Evolutionary conservation across 2,329 filamentous ascomycete species (phyloP).

Genomic region (Talaromyces sp.): DNA sequence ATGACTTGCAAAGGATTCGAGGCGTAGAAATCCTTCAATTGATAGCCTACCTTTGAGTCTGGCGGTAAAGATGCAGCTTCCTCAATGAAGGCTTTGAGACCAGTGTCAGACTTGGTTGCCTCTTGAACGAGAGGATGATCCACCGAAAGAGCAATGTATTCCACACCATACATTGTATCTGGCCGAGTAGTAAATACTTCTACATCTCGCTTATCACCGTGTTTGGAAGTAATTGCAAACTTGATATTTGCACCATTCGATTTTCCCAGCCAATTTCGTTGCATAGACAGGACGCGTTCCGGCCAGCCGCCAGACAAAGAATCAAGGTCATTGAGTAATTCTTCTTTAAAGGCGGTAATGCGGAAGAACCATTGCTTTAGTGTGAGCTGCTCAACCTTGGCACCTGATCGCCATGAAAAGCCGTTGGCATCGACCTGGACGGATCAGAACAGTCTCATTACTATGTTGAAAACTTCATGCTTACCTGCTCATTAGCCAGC

Average conservation of each 20-base stretch:
- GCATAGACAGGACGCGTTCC: slow-evolving; percentile 75
- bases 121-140: slow-evolving; percentile 65
- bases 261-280: slow-evolving; percentile 83
- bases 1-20: slow-evolving; percentile 62
- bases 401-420: slow-evolving; percentile 81
- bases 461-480: background rate
- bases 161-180: slow-evolving; percentile 82
- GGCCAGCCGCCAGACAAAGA: slow-evolving; percentile 69
- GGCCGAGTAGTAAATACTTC: slow-evolving; percentile 80
- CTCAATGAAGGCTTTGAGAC: slow-evolving; percentile 66
- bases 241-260: slow-evolving; percentile 69
- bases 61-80: slow-evolving; percentile 50
- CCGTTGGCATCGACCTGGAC: slow-evolving; percentile 71
- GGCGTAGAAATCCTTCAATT: slow-evolving; percentile 59
- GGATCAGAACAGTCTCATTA: background rate
- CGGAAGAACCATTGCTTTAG: slow-evolving; percentile 88
- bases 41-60: slow-evolving; percentile 62
- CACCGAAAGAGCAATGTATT: slow-evolving; percentile 75
- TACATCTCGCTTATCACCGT: slow-evolving; percentile 43
- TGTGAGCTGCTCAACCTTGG: slow-evolving; percentile 72
- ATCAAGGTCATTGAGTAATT: slow-evolving; percentile 67
- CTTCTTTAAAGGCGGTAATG: slow-evolving; percentile 73
- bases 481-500: slow-evolving; percentile 76
- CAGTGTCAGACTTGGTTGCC: slow-evolving; percentile 57
- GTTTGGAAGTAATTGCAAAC: slow-evolving; percentile 57